Evolutionary conservation across 1,284 basidiomycete genomes (phyloP).

Genomic region (Irpex lacteus): DNA sequence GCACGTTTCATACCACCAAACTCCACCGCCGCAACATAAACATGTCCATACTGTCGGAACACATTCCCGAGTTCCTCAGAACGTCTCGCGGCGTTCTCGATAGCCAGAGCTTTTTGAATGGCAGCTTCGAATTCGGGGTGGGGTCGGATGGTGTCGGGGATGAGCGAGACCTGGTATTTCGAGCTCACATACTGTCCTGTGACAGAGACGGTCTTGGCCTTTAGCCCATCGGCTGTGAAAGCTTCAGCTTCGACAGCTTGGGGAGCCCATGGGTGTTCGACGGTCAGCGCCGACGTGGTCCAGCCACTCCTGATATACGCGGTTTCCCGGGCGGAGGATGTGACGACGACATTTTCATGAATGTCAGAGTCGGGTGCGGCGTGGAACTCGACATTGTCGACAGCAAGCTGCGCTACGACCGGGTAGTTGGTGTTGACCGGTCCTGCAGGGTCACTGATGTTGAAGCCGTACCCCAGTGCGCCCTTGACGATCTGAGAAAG

Average conservation of each 20-base stretch:
- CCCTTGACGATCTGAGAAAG: neutral
- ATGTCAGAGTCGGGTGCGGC: neutral
- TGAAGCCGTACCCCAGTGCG: neutral
- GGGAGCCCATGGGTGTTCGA: neutral
- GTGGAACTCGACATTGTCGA: neutral
- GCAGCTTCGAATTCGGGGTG: conserved; percentile 3
- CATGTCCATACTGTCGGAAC: conserved; percentile 1
- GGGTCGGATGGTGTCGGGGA: neutral
- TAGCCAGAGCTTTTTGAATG: neutral
- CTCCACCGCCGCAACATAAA: conserved; percentile 6
- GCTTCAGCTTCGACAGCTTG: neutral
- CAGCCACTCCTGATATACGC: neutral
- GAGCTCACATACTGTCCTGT: neutral
- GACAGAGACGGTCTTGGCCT: neutral
- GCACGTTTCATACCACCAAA: conserved; percentile 6
- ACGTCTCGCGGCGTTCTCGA: conserved; percentile 1
- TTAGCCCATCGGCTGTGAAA: neutral
- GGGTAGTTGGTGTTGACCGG: neutral
- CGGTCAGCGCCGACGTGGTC: neutral
- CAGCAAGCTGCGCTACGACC: neutral
- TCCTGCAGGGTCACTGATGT: neutral
- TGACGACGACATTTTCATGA: neutral
- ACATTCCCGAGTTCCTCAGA: conserved; percentile 1
- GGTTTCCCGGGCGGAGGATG: neutral
- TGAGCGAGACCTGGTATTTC: neutral